Evolutionary conservation across 768 basidiomycete genomes (phyloP).

Genomic region (Trametes meyenii): DNA sequence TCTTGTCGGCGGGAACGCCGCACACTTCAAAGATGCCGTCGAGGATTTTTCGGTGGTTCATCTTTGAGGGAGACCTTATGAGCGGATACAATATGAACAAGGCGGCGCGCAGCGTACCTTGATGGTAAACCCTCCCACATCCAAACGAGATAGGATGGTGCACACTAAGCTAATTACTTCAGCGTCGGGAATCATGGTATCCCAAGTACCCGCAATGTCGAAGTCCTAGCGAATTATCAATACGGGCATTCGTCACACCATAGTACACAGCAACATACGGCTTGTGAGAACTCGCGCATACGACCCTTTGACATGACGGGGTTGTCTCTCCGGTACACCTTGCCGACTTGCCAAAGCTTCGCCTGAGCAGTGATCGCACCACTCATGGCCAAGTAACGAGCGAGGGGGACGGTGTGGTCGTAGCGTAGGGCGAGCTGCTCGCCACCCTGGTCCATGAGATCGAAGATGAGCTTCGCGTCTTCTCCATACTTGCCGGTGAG

Average conservation of each 20-base stretch:
- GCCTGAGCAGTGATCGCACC: conserved; percentile 73
- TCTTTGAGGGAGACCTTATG: conserved; percentile 42
- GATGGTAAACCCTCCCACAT: conserved; percentile 93
- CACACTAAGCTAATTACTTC: conserved; percentile 84
- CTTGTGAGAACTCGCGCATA: conserved; percentile 99
- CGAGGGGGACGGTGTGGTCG: conserved; percentile 96
- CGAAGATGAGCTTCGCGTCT: conserved; percentile 96
- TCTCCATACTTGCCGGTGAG: conserved; percentile 97
- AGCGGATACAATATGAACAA: not conserved
- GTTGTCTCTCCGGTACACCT: conserved; percentile 95
- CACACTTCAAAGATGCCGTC: conserved; percentile 98
- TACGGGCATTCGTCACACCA: conserved; percentile 26
- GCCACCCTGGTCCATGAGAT: conserved; percentile 96
- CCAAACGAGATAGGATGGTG: conserved; percentile 78
- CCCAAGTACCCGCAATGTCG: conserved; percentile 91
- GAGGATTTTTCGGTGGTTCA: conserved; percentile 95
- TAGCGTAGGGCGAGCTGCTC: conserved; percentile 94
- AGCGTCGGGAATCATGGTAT: conserved; percentile 96
- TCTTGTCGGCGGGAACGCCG: conserved; percentile 89
- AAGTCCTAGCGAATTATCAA: conserved; percentile 66
- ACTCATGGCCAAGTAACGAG: conserved; percentile 93
- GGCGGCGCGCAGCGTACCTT: conserved; percentile 56
- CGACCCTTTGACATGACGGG: conserved; percentile 98
- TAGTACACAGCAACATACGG: conserved; percentile 35
- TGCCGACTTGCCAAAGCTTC: conserved; percentile 98